phyloP scores from a whole-genome alignment of 805 yeast species.

The Danielia reshetovae region DNA sequence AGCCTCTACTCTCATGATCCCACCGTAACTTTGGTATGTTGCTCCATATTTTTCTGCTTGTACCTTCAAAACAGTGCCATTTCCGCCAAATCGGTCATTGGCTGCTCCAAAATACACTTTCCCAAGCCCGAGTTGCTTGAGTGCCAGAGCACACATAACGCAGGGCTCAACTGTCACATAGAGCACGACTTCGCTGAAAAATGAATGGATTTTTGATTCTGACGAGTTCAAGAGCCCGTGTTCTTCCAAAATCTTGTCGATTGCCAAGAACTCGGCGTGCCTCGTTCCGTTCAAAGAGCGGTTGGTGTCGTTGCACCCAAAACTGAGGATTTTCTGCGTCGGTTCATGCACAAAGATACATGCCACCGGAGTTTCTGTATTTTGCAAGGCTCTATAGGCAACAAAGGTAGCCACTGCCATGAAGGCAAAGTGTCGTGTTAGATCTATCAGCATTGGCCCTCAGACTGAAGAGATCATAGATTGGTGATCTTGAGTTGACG shows the following conservation, averaged over 20 bases:
- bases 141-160: constrained; percentile 93
- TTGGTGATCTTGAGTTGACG: too few relatives aligned
- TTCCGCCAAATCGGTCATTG: constrained; percentile 95
- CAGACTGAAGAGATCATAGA: too few relatives aligned
- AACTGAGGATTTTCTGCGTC: constrained; percentile 52
- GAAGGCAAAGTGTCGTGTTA: constrained; percentile 24
- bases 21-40: constrained; percentile 63
- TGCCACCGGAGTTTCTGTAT: constrained; percentile 82
- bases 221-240: constrained; percentile 6
- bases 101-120: constrained; percentile 87
- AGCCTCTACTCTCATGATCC: constrained; percentile 76
- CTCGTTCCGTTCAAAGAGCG: constrained; percentile 78
- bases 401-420: constrained; percentile 52
- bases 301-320: constrained; percentile 86
- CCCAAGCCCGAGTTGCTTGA: constrained; percentile 72
- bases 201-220: constrained; percentile 17
- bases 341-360: constrained; percentile 51
- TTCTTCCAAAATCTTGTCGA: constrained; percentile 35
- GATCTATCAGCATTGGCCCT: too few relatives aligned
- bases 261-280: constrained; percentile 90
- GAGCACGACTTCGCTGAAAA: constrained; percentile 57
- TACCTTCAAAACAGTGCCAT: constrained; percentile 76
- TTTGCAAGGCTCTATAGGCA: constrained; percentile 60
- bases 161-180: constrained; percentile 98
- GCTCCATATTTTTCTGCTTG: constrained; percentile 18